Evolutionary conservation across 495 filamentous ascomycete genomes (phyloP), one percentile per base, ranked within the genome.

Genomic region (Neurospora sp.): DNA sequence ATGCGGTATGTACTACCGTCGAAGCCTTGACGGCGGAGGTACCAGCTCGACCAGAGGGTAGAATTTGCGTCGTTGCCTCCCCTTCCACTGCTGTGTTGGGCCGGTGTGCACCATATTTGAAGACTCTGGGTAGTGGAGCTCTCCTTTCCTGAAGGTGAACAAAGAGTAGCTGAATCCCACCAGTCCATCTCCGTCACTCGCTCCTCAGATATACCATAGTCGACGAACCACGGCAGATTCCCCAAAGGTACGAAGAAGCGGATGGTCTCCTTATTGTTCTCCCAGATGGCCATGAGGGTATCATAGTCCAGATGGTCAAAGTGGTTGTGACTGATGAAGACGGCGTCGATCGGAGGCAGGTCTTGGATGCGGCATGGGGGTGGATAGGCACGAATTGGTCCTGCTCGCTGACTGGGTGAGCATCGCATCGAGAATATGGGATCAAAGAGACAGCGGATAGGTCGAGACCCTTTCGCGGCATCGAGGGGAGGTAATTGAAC

Each of bases 21-120:
- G 3, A 70, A 16, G 0, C 6, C 2, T 18, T 41, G 75, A 39
- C 78, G 71, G 37, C 83, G 78, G 8, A 89, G 71, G n/a, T 82
- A 79, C 87, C 87, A 89, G 59, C 85, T 85, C 27, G 84, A 84
- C 88, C 88, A 89, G 9, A 89, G 81, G 1, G 84, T 82, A 5
- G 73, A 71, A 54, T 76, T 75, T 6, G 79, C 75, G 23, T 83
- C 81, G 69, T 62, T 74, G 0, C 77, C 74, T 1, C 69, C 46
- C 40, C 86, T 77, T 2, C 81, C 85, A 27, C 83, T 85, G 73
- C 77, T 78, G 75, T 88, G 86, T 70, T 88, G 86, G 0, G 82
- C 78, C 0, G 86, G 86, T 3, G 79, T 79, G 73, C 80, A 76
- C 78, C 83, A 75, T 77, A 87, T 18, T 73, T 79, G 70, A 79